Base-by-base conservation (phyloP, 2,329 filamentous ascomycete species). In the Coniochaeta sp. region DNA sequence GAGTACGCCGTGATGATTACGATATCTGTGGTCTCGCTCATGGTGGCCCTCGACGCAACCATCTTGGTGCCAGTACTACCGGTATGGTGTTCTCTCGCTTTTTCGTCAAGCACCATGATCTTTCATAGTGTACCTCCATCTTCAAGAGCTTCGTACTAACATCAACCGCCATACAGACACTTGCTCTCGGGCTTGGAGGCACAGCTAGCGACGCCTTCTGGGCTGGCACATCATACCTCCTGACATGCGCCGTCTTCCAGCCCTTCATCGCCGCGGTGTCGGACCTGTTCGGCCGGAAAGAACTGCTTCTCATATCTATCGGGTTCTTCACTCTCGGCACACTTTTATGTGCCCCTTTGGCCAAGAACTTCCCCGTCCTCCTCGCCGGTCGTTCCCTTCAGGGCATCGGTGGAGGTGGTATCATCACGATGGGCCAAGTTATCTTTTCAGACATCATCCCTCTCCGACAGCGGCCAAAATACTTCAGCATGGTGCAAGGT, bases 11-110 rank as follows among this genome's bases (percentile, higher is more conserved):
- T 74, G 20, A 65, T 75, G 55, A 57, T 65, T 26, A 70, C 67
- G 12, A 61, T 76, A 26, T 65, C 69, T 18, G 56, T 74, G 27
- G 61, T 75, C 33, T 70, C 72, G 4, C 67, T 76, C 57, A 72
- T 76, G 65, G 75, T 77, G 38, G 68, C 71, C 3, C 68, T 78
- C 33, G 73, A 78, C 57, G 69, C 71, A 9, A 75, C 74, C 0
- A 69, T 77, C 30, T 60, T 77, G 35, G 71, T 74, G 7, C 65
- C 73, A 8, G 63, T 71, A 1, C 56, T 77, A 33, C 70, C 75
- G 12, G 71, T 74, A 61, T 40, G 57, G 52, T 13, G 7, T 5
- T 30, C 16, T 20, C 12, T 1, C 7, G 18, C 13, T n/a, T 16
- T n/a, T 7, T 8, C 8, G 8, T 8, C 8, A 8, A 42, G 35